Evolutionary conservation across 495 filamentous ascomycete species (phyloP).

Genomic region (Penicillium macrosclerotiorum): DNA sequence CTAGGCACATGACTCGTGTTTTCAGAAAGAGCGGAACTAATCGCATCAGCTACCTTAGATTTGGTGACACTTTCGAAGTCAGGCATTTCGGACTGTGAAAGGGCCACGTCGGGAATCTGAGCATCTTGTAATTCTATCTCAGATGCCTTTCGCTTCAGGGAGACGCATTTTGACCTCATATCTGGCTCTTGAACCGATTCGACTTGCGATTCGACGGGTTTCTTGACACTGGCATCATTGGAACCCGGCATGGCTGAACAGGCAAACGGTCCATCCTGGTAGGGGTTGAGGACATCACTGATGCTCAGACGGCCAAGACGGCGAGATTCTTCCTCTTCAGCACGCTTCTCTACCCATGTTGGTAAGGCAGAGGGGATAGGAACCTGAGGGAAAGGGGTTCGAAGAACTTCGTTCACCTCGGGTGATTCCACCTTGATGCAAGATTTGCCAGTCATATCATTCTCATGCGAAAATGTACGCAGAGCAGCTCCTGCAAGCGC

Average conservation of each 20-base stretch:
- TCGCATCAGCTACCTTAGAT: slow-evolving; percentile 14
- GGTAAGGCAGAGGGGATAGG: slow-evolving; percentile 4
- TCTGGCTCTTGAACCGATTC: no score
- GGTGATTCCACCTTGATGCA: background rate
- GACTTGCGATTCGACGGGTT: no score
- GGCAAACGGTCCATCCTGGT: slow-evolving; percentile 16
- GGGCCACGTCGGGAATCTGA: slow-evolving; percentile 1
- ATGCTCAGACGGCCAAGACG: slow-evolving; percentile 3
- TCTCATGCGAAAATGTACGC: background rate
- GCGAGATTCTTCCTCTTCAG: background rate
- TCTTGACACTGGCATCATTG: no score
- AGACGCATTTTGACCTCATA: background rate
- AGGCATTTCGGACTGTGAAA: slow-evolving; percentile 24
- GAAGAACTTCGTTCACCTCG: slow-evolving; percentile 5
- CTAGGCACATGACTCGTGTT: slow-evolving; percentile 15
- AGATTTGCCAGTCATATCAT: background rate
- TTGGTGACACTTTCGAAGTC: slow-evolving; percentile 19
- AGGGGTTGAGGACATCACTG: background rate
- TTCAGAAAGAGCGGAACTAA: slow-evolving; percentile 18
- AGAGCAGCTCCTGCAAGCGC: no score
- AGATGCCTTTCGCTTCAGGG: slow-evolving; percentile 35
- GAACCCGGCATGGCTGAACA: no score
- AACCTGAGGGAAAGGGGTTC: slow-evolving; percentile 6
- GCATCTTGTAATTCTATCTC: slow-evolving; percentile 28
- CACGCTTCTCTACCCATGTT: no score